Evolutionary conservation across 768 basidiomycete genomes (phyloP).

Genomic region (Lenzites betulinus): DNA sequence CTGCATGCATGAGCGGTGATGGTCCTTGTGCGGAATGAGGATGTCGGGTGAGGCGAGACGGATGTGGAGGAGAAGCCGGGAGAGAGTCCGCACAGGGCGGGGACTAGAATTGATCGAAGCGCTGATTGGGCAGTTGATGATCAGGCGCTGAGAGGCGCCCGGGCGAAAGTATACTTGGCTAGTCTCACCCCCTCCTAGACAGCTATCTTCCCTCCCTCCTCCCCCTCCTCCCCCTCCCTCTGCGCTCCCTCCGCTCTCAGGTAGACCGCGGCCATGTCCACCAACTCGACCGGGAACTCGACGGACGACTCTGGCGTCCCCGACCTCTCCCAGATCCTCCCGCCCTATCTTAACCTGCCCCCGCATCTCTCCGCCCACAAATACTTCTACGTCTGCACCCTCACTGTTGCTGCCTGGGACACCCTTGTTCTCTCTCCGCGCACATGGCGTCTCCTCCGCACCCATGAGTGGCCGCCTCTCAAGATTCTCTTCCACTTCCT

Average conservation of each 20-base stretch:
- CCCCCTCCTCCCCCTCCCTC: constrained; percentile 5
- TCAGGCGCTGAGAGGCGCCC: constrained; percentile 9
- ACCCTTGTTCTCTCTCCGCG: constrained; percentile 82
- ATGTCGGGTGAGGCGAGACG: not conserved
- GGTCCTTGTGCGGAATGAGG: too few species aligned
- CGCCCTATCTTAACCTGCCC: constrained; percentile 70
- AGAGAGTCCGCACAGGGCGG: too few species aligned
- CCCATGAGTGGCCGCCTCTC: constrained; percentile 70
- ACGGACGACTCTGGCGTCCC: constrained; percentile 11
- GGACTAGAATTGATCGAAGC: constrained; percentile 9
- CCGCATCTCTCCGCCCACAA: constrained; percentile 84
- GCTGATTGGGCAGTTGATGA: constrained; percentile 11
- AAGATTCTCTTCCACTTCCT: constrained; percentile 78
- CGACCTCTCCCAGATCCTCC: constrained; percentile 40
- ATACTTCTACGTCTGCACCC: constrained; percentile 87
- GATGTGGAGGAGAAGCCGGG: not conserved
- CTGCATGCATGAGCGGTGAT: too few species aligned
- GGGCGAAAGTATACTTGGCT: constrained; percentile 4
- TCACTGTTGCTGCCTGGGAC: constrained; percentile 90
- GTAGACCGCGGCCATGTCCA: constrained; percentile 21
- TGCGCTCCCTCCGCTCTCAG: constrained; percentile 8
- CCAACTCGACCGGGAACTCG: constrained; percentile 19
- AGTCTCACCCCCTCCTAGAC: constrained; percentile 2
- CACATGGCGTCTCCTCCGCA: constrained; percentile 69
- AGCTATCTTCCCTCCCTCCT: constrained; percentile 1